Evolutionary conservation across 192 early-diverging fungal species (phyloP), one percentile per base, ranked within the genome.

Genomic region (Coemansia sp.): DNA sequence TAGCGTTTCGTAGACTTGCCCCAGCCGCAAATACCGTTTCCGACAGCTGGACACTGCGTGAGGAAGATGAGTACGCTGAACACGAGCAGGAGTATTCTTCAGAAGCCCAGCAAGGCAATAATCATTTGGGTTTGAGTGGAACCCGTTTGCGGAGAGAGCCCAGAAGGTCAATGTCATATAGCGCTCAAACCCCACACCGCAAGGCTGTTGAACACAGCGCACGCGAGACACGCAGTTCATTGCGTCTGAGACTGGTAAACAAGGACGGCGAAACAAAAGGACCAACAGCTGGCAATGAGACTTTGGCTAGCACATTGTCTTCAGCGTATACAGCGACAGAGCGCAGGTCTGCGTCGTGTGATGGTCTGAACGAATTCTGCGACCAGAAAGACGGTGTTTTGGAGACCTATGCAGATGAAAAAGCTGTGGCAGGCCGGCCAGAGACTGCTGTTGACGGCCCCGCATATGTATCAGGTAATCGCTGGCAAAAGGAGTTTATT

Each of bases 111-210:
- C 14, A 17, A 49, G 42, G 32, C 51, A 43, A 20, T 20, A 20
- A 20, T 20, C 20, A 40, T 37, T 40, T 72, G 50, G 64, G 67
- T 2, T 40, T 72, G 39, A 43, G 41, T 39, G 50, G 41, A 12
- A 61, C 39, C 9, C 71, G 63, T 42, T 61, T 49, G 10, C 42
- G 17, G 49, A 61, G 74, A 20, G 55, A 61, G 4, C 71, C 79
- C 5, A 67, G 79, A 5, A 50, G 79, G 25, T 82, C 79, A 48
- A 67, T 76, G 62, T 82, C 79, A 19, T 76, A 82, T 51, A 82
- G 71, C 64, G 71, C 65, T 3, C 74, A 70, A 16, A 63, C 37
- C 4, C 56, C 56, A 20, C 65, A 74, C 46, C 44, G 63, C 58
- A 49, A 70, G 16, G 70, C 71, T 0, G 55, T 70, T 13, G 65